A percentile compares a stretch with the other conserved stretches of the same genome.
Conservation (phyloP, 768 basidiomycete genomes). For the Boletus sp. region DNA sequence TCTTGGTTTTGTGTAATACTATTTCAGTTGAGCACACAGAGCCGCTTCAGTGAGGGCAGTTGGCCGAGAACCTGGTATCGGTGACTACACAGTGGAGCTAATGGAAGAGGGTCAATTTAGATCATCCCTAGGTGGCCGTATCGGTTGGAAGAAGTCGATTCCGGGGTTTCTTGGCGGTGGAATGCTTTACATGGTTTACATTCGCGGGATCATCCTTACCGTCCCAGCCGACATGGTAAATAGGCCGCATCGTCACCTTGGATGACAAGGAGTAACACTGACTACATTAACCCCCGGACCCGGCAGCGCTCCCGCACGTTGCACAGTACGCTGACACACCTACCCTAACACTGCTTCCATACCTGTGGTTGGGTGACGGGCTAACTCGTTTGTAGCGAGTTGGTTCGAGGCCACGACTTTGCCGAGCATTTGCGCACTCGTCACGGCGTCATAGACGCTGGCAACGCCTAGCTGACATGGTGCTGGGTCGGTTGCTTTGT, state of each 20-base stretch:
- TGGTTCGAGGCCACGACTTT: conserved; percentile 9
- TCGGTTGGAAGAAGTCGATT: too few species aligned
- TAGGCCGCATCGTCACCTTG: neutral
- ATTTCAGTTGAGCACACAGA: neutral
- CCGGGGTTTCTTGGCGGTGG: too few species aligned
- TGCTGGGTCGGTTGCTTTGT: conserved; percentile 17
- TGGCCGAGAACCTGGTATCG: too few species aligned
- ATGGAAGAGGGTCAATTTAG: neutral
- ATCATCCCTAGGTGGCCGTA: too few species aligned
- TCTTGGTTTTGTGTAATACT: conserved; percentile 1
- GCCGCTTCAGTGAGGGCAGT: neutral
- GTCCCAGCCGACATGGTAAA: too few species aligned
- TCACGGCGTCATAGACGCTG: conserved; percentile 22
- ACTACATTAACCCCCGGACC: conserved; percentile 10
- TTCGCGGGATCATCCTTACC: too few species aligned
- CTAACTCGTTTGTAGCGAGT: neutral
- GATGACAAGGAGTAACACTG: neutral
- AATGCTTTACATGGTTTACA: too few species aligned
- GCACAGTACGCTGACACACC: neutral
- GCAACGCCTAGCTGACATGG: conserved; percentile 2
- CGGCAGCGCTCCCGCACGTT: neutral
- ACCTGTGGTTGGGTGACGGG: conserved; percentile 16
- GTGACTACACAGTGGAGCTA: neutral
- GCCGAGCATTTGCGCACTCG: conserved; percentile 19
- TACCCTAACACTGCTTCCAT: conserved; percentile 7